Evolutionary conservation across 176 grass and related monocot species (phyloP).

Genomic region (Hyparrhenia diplandra): DNA sequence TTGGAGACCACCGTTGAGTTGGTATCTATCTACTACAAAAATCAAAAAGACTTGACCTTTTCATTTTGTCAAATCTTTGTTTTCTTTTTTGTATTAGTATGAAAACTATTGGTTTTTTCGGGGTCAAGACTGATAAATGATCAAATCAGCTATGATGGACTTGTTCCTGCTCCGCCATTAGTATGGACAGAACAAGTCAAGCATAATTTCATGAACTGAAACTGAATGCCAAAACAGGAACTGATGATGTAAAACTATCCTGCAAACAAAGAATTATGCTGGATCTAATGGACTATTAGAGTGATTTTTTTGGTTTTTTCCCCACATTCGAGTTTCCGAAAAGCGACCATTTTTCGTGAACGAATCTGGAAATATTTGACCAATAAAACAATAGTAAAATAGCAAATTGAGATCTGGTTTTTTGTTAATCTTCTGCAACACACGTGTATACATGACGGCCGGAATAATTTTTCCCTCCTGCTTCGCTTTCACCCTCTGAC

Average conservation of each 20-base stretch:
- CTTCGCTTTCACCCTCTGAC: slow-evolving; percentile 10
- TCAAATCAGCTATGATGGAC: not conserved
- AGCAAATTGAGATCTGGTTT: not conserved
- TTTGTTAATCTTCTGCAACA: not conserved
- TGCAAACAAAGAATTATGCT: not conserved
- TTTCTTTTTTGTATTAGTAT: too few species aligned
- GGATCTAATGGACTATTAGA: not conserved
- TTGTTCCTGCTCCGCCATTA: not conserved
- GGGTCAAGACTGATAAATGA: not conserved
- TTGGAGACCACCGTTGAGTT: not conserved
- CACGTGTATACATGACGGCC: not conserved
- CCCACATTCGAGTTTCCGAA: not conserved
- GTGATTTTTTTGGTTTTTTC: not conserved
- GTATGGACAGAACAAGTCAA: not conserved
- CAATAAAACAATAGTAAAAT: not conserved
- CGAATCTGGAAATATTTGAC: slow-evolving; percentile 2
- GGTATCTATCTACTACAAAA: not conserved
- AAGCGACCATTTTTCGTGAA: not conserved
- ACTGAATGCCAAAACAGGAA: not conserved
- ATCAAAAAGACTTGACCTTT: not conserved
- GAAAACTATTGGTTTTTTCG: not conserved
- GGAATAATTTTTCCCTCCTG: not conserved
- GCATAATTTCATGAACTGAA: not conserved
- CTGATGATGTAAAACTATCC: not conserved
- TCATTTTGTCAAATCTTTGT: not conserved